Percentiles rank a stretch among this genome's conserved stretches.
Evolutionary conservation across 352 stramenopile species (phyloP).

Genomic region (Pythium pyrilobum): DNA sequence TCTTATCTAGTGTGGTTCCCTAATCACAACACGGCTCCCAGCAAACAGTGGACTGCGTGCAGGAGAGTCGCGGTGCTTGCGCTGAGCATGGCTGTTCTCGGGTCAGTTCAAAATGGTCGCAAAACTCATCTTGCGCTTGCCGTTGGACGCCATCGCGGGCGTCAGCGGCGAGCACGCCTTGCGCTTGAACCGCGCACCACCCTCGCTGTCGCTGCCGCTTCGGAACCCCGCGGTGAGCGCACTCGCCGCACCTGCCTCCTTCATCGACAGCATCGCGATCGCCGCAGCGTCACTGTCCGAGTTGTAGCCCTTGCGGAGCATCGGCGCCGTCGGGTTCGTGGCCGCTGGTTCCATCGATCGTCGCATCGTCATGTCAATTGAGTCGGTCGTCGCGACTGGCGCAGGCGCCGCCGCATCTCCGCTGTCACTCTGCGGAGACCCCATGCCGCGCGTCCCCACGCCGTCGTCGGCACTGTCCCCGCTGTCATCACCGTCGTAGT

Average conservation of each 20-base stretch:
- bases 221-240: background rate
- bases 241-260: slow-evolving; percentile 24
- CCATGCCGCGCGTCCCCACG: slow-evolving; percentile 1
- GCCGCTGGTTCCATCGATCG: slow-evolving; percentile 4
- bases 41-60: too few relatives aligned
- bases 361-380: slow-evolving; percentile 1
- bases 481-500: slow-evolving; percentile 39
- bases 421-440: slow-evolving; percentile 7
- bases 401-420: background rate
- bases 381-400: background rate
- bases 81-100: too few relatives aligned
- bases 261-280: slow-evolving; percentile 80
- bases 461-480: slow-evolving; percentile 25
- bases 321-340: background rate
- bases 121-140: slow-evolving; percentile 87
- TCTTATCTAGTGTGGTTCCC: background rate
- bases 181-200: slow-evolving; percentile 34
- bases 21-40: slow-evolving; percentile 5
- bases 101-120: slow-evolving; percentile 84
- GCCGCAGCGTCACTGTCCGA: slow-evolving; percentile 75
- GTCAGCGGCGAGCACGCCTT: slow-evolving; percentile 62
- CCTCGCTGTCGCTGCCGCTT: slow-evolving; percentile 25
- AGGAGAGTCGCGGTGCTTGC: too few relatives aligned
- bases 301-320: slow-evolving; percentile 34
- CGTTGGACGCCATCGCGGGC: slow-evolving; percentile 27